Percentiles rank a stretch among this genome's conserved stretches.
These are phyloP conservation scores for Fusarium udum DNA, from an alignment of 2,329 filamentous ascomycete genomes.

Conservation along the genomic window DNA sequence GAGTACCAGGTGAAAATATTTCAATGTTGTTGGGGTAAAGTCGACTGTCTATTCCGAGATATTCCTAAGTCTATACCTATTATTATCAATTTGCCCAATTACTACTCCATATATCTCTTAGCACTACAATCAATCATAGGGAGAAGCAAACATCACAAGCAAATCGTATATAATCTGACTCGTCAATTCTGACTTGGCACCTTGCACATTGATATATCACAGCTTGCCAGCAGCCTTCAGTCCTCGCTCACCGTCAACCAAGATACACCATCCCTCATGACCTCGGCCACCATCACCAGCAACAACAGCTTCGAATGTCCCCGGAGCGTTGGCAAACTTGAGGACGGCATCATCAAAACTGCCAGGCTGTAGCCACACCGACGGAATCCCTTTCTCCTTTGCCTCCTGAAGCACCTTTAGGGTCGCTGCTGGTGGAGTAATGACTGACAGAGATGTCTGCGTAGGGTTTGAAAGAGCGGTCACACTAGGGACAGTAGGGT, in stretches of 20 bases:
- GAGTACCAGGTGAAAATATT: neutral
- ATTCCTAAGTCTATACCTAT: neutral
- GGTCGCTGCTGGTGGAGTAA: constrained; percentile 85
- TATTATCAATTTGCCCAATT: neutral
- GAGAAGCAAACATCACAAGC: neutral
- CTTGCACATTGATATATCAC: constrained; percentile 26
- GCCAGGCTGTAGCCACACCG: constrained; percentile 92
- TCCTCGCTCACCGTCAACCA: constrained; percentile 81
- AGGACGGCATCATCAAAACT: constrained; percentile 83
- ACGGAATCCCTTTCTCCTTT: constrained; percentile 73
- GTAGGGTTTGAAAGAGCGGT: constrained; percentile 70
- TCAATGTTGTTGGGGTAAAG: neutral
- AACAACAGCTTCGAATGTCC: constrained; percentile 74
- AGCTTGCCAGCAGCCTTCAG: constrained; percentile 66
- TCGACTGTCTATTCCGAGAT: neutral
- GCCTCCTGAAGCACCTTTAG: constrained; percentile 80
- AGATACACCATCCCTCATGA: constrained; percentile 83
- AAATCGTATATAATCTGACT: neutral
- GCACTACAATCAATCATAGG: neutral
- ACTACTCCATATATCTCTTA: neutral
- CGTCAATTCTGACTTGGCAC: neutral
- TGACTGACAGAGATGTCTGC: constrained; percentile 82
- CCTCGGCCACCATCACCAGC: constrained; percentile 71
- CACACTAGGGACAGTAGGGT: constrained; percentile 73
- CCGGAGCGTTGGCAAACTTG: constrained; percentile 69